A percentile compares a stretch with the other conserved stretches of the same genome.
Evolutionary conservation across 1,139 yeast species (phyloP).

Genomic region (Meyerozyma sp.): DNA sequence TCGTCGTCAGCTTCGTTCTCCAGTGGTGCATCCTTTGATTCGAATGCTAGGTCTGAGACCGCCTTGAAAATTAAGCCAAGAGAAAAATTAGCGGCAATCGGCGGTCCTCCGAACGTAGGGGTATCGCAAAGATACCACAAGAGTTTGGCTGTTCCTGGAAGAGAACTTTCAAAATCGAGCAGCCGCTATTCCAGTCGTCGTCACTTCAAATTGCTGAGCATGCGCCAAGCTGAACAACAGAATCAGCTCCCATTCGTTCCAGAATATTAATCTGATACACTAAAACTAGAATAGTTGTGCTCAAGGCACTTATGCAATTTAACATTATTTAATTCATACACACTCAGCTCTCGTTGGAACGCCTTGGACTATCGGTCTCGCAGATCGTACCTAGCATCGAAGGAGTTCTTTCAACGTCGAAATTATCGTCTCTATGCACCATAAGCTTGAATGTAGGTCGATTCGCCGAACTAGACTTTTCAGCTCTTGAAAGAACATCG

Average conservation of each 20-base stretch:
- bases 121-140: not conserved
- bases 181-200: not conserved
- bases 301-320: too few species aligned
- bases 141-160: not conserved
- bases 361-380: not conserved
- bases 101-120: not conserved
- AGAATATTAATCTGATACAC: too few species aligned
- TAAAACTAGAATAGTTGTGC: too few species aligned
- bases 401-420: not conserved
- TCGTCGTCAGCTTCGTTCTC: constrained; percentile 5
- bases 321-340: too few species aligned
- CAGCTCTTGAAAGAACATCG: not conserved
- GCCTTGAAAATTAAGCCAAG: constrained; percentile 15
- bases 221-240: too few species aligned
- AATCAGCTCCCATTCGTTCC: too few species aligned
- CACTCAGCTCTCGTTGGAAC: too few species aligned
- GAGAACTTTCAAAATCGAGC: not conserved
- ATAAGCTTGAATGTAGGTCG: not conserved
- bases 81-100: not conserved
- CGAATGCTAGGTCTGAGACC: constrained; percentile 12
- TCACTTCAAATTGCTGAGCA: not conserved
- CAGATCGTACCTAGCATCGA: not conserved
- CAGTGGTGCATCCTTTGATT: constrained; percentile 16
- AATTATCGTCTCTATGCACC: constrained; percentile 6
- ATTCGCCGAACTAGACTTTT: constrained; percentile 2